Evolutionary conservation across 2,329 filamentous ascomycete species (phyloP), one percentile per base, ranked within the genome.

Genomic region (Aspergillus sp.): DNA sequence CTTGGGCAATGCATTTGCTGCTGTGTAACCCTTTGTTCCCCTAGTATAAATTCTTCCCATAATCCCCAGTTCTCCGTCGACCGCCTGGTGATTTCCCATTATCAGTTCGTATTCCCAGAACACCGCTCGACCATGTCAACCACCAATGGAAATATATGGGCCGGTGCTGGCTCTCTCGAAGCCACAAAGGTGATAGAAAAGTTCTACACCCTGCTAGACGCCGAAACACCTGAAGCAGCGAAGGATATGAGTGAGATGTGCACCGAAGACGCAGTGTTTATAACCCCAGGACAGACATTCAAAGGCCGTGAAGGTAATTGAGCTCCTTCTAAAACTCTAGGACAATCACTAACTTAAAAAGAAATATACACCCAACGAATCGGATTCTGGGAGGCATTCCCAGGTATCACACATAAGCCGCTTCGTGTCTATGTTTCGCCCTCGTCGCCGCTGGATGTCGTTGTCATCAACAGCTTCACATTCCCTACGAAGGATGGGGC

Each of bases 341-440:
- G 2, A 4, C 9, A 9, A 23, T 19, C 0, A n/a, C n/a, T 48
- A 21, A 48, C 7, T 0, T 3, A 21, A 37, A 2, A 12, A 53
- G 50, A 11, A 19, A 35, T 53, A 12, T 19, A n/a, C 7, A 27
- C 40, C 3, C 50, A 53, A 12, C 50, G 50, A 9, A 7, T 45
- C 8, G n/a, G 33, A 23, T 53, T 53, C 27, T 53, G 40, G 50
- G 15, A 11, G 6, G 17, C 27, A 6, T 53, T 37, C 27, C 50
- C 50, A 3, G 41, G 50, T 3, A 17, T 53, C 3, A 23, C 8
- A 19, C 50, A 53, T 14, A 8, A 25, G 17, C 50, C 50, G 2
- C n/a, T 53, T 7, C 50, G 50, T 15, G 17, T 53, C 11, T 53
- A 53, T 25, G n/a, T 44, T 12, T 53, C 50, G 11, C 50, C 40